Evolutionary conservation across 371 early-diverging fungal genomes (phyloP), one percentile per base, ranked within the genome.

Genomic region (Encephalitozoon intestinalis): DNA sequence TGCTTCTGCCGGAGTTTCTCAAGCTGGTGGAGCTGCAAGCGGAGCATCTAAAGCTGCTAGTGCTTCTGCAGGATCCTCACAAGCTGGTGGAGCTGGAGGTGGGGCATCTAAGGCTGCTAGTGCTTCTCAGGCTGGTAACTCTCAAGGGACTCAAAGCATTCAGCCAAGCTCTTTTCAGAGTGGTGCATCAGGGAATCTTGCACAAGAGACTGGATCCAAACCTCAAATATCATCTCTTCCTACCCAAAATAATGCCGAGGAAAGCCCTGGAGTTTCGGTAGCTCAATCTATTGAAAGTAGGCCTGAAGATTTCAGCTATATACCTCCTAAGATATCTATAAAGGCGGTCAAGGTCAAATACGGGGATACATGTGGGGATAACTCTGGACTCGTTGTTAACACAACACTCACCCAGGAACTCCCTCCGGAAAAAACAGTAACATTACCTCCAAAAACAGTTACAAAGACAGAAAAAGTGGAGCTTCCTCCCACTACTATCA

Each of bases 401-500:
- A 0, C 12, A 26, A 28, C 53, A 25, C n/a, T 26, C 49, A 12
- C n/a, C 15, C 25, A 46, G 6, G 70, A 31, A 58, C 11, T 0
- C 1, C 21, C 34, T 7, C 21, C 49, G 1, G 49, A 34, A 5
- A 40, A 41, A 12, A 50, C 49, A 21, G 30, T 40, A 49, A 50
- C 49, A 40, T 52, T 15, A 12, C 58, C 58, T 4, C 30, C 58
- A 31, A 37, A 58, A 18, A 58, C 58, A 7, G 21, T 58, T 34
- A 41, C 40, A 51, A 40, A 23, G n/a, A 51, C 41, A 21, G 52
- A 65, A 43, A 67, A 52, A 25, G 34, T 73, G 30, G 49, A 37
- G 18, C 46, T 49, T 49, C 53, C 66, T 0, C 76, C 69, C 26
- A 30, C 25, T 8, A 58, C 52, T 18, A 63, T 73, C 12, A 37